phyloP scores from a whole-genome alignment of 106 monocot genomes.

The Apostasia ramifera region DNA sequence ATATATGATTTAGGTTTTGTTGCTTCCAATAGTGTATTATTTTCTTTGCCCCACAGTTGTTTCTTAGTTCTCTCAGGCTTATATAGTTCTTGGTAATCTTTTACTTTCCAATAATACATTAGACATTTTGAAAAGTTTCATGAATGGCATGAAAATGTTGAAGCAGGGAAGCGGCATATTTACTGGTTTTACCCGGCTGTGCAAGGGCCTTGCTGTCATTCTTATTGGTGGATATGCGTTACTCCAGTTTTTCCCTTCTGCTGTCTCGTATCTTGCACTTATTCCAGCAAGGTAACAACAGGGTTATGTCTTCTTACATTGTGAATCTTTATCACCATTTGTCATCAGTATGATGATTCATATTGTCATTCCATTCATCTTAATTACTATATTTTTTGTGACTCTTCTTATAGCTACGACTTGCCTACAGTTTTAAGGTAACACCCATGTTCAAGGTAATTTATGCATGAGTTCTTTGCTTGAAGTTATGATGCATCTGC shows the following conservation, averaged over 20 bases:
- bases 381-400: too few species aligned
- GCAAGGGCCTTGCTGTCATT: slow-evolving; percentile 76
- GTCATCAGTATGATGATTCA: background rate
- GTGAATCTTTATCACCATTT: background rate
- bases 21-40: background rate
- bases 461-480: background rate
- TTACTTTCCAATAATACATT: background rate
- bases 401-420: too few species aligned
- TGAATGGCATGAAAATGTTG: background rate
- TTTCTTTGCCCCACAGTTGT: background rate
- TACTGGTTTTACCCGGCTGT: slow-evolving; percentile 70
- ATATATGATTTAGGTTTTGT: background rate
- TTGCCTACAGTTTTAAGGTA: too few species aligned
- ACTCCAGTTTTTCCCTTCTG: slow-evolving; percentile 62
- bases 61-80: background rate
- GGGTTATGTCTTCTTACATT: background rate
- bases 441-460: too few species aligned
- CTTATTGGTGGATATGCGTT: slow-evolving; percentile 59
- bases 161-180: slow-evolving; percentile 52
- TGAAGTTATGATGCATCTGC: background rate
- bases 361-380: background rate
- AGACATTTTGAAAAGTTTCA: background rate
- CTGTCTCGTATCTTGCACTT: slow-evolving; percentile 65
- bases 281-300: slow-evolving; percentile 66
- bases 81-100: background rate